Evolutionary conservation across 2,329 filamentous ascomycete genomes (phyloP).

Genomic region (Fusarium robinianum): DNA sequence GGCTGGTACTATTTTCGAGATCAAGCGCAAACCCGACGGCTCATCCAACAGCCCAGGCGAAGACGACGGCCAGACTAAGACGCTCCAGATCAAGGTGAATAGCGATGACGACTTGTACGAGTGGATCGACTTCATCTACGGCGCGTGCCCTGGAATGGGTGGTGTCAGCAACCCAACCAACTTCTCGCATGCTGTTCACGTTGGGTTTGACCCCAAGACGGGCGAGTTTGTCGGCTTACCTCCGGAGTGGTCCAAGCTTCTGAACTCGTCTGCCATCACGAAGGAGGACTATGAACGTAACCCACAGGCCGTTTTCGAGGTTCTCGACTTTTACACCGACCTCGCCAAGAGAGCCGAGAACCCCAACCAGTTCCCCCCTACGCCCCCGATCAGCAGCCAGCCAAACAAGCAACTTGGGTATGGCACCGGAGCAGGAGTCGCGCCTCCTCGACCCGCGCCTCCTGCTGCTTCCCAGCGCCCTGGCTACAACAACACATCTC

Average conservation of each 20-base stretch:
- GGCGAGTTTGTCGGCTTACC: slow-evolving; percentile 94
- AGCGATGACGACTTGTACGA: slow-evolving; percentile 96
- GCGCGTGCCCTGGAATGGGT: slow-evolving; percentile 94
- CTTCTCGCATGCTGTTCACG: slow-evolving; percentile 95
- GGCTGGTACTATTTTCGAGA: slow-evolving; percentile 90
- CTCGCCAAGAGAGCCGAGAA: slow-evolving; percentile 77
- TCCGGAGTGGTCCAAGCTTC: slow-evolving; percentile 93
- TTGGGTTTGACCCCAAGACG: slow-evolving; percentile 93
- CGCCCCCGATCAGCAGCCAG: slow-evolving; percentile 61
- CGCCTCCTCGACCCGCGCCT: slow-evolving; percentile 70
- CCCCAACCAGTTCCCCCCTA: slow-evolving; percentile 70
- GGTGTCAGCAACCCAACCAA: slow-evolving; percentile 98
- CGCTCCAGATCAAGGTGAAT: slow-evolving; percentile 91
- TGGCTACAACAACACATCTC: slow-evolving; percentile 47
- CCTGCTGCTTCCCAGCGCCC: slow-evolving; percentile 49
- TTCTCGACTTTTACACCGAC: slow-evolving; percentile 83
- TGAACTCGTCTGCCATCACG: slow-evolving; percentile 95
- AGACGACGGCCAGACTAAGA: slow-evolving; percentile 79
- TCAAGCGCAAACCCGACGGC: slow-evolving; percentile 75
- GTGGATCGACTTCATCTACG: slow-evolving; percentile 98
- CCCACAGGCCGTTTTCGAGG: slow-evolving; percentile 81
- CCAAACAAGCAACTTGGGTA: slow-evolving; percentile 68
- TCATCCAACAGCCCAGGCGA: slow-evolving; percentile 73
- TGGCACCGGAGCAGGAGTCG: slow-evolving; percentile 60
- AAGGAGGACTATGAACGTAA: slow-evolving; percentile 99